Conservation (phyloP, 768 basidiomycete genomes). For the Dentipellis sp. region DNA sequence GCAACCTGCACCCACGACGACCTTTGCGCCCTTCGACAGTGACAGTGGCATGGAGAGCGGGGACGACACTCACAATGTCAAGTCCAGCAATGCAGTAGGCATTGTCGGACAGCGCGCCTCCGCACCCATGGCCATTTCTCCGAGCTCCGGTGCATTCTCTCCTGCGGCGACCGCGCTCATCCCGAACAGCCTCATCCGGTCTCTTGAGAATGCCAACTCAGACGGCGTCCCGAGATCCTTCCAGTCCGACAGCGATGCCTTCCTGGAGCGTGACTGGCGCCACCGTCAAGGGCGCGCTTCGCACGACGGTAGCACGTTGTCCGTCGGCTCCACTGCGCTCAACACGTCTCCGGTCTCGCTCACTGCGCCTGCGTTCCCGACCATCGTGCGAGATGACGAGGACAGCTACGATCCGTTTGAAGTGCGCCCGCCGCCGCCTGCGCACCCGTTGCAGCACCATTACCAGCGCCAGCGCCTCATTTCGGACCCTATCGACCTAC, state of each 20-base stretch:
- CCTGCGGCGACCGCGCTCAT: slow-evolving; percentile 39
- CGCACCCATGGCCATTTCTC: background rate
- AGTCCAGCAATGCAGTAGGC: background rate
- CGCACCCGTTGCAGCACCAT: slow-evolving; percentile 11
- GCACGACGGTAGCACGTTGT: slow-evolving; percentile 10
- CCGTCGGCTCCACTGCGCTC: slow-evolving; percentile 16
- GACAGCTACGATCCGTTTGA: slow-evolving; percentile 41
- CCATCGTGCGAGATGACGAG: slow-evolving; percentile 20
- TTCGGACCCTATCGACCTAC: slow-evolving; percentile 17
- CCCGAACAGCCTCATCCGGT: slow-evolving; percentile 45
- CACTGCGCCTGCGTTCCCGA: slow-evolving; percentile 9
- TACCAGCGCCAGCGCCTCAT: slow-evolving; percentile 17
- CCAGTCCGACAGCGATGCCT: slow-evolving; percentile 44
- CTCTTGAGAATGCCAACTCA: slow-evolving; percentile 29
- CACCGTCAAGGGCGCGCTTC: slow-evolving; percentile 9
- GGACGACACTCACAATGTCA: background rate
- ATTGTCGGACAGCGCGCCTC: background rate
- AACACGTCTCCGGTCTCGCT: slow-evolving; percentile 35
- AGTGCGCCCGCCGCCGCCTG: slow-evolving; percentile 19
- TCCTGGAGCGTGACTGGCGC: slow-evolving; percentile 46
- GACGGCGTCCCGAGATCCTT: slow-evolving; percentile 34
- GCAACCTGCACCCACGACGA: slow-evolving; percentile 17
- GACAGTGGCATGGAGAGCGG: slow-evolving; percentile 25
- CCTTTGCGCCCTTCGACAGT: slow-evolving; percentile 51
- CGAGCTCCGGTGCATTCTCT: background rate